Percentiles rank a stretch among this genome's conserved stretches.
Conservation (phyloP, 768 basidiomycete genomes). For the Pisolithus marmoratus region DNA sequence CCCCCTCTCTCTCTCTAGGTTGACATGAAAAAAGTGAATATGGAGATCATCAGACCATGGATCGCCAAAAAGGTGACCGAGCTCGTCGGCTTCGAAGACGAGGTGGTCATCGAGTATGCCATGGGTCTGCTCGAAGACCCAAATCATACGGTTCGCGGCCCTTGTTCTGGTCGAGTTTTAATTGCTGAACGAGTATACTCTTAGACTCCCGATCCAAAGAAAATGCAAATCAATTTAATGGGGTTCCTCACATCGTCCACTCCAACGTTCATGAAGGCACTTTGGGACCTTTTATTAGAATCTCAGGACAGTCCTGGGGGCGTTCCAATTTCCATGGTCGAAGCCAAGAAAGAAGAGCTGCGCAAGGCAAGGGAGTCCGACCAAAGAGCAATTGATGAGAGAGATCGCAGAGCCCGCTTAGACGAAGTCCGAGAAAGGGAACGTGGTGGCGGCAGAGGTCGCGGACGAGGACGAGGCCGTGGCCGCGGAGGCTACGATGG, state of each 20-base stretch:
- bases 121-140: slow-evolving; percentile 91
- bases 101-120: slow-evolving; percentile 94
- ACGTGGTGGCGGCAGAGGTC: slow-evolving; percentile 41
- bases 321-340: slow-evolving; percentile 84
- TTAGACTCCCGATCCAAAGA: slow-evolving; percentile 86
- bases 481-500: slow-evolving; percentile 45
- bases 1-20: slow-evolving; percentile 43
- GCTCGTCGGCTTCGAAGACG: slow-evolving; percentile 91
- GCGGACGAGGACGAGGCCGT: slow-evolving; percentile 56
- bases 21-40: slow-evolving; percentile 93
- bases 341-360: slow-evolving; percentile 91
- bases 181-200: background rate
- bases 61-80: slow-evolving; percentile 89
- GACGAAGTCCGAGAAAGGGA: slow-evolving; percentile 68
- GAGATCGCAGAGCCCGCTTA: slow-evolving; percentile 61
- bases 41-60: slow-evolving; percentile 91
- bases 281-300: slow-evolving; percentile 91
- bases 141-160: slow-evolving; percentile 61
- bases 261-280: slow-evolving; percentile 74
- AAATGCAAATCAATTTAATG: slow-evolving; percentile 92
- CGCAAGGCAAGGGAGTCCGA: slow-evolving; percentile 62
- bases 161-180: background rate
- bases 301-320: slow-evolving; percentile 87
- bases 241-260: slow-evolving; percentile 92
- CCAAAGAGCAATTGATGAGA: slow-evolving; percentile 59